Base-by-base conservation (phyloP, 2,329 filamentous ascomycete species). In the Aureobasidium sp. region DNA sequence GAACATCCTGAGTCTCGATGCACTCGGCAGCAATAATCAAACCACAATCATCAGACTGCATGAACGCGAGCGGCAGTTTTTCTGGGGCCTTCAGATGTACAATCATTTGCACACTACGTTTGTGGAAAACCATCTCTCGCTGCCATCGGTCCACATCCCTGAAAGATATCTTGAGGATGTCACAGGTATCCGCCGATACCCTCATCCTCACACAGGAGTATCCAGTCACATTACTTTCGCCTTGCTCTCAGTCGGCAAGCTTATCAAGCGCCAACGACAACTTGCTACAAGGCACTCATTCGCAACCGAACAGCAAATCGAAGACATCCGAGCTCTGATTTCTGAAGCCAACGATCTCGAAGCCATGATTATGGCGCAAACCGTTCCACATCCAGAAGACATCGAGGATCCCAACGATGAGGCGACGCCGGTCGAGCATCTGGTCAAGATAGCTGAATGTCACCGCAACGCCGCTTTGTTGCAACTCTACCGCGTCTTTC, bases 401-500 rank as follows among this genome's bases (percentile, higher is more conserved):
- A 45, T 76, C 74, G 73, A 82, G 78, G 74, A 49, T 36, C 47
- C 47, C 7, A 7, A 21, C 15, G 47, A 49, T 36, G 27, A 30
- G 8, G 29, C 47, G 3, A 83, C 81, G 0, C 76, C 79, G 1
- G 77, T 81, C 41, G 77, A 78, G 73, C 79, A 84, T n/a, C n/a
- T n/a, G n/a, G 75, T 82, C 45, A 77, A 77, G 9, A 76, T 83
- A 63, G 81, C 81, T 1, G 79, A 83, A 65, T 76, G 78, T 1
- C 81, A 82, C 64, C 78, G 81, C 30, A 79, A 78, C 60, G 76
- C 77, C 4, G 81, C 80, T 0, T 72, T 84, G 2, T 71, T 83
- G 44, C 80, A 83, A 66, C 69, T 84, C 9, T 84, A 84, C 66
- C 79, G 81, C 25, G 78, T 80, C 42, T 84, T 83, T 62, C 81